Evolutionary conservation across 1,284 basidiomycete genomes (phyloP), one percentile per base, ranked within the genome.

Genomic region (Moesziomyces globuligerus): DNA sequence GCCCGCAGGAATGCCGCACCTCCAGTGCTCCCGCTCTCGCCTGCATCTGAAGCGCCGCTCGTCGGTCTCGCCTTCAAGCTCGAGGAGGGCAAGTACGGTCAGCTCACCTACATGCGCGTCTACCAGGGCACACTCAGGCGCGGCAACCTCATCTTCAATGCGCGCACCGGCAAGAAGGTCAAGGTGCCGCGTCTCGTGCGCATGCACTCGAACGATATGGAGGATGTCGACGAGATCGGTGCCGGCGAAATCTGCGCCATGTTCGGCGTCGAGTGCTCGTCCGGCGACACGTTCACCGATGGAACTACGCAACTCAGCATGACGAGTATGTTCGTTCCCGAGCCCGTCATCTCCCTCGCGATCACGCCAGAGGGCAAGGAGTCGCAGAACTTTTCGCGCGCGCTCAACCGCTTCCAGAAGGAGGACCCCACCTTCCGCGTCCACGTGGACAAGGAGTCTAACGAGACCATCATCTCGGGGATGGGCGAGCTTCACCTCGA

Each of bases 161-260:
- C 92, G 6, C 87, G 94, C 40, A 95, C 94, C 20, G 96, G 94
- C 48, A 99, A 98, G 87, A 93, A 90, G 84, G 92, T 98, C 85
- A 98, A 98, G 85, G 92, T 98, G n/a, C 94, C 95, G 8, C 88
- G 95, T 45, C 85, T 99, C 66, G 96, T 98, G 60, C 88, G 94
- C 60, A 97, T 99, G 96, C 96, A 99, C 84, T 90, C 90, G 82
- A 93, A 98, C 80, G 95, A 98, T 84, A 98, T 98, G 96, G 96
- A 98, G 57, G 96, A 99, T 77, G 91, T 98, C 58, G 91, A 95
- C 42, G 88, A 89, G 36, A 91, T 99, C 74, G 93, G 93, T 0
- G 92, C 95, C n/a, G 96, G 96, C 54, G 96, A 99, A 86, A 99
- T 99, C 72, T 98, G 96, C 81, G 96, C 96, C 50, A 98, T 97